These are phyloP conservation scores for Thelephora ganbajun DNA, from an alignment of 768 basidiomycete genomes.

Conservation along the genomic window DNA sequence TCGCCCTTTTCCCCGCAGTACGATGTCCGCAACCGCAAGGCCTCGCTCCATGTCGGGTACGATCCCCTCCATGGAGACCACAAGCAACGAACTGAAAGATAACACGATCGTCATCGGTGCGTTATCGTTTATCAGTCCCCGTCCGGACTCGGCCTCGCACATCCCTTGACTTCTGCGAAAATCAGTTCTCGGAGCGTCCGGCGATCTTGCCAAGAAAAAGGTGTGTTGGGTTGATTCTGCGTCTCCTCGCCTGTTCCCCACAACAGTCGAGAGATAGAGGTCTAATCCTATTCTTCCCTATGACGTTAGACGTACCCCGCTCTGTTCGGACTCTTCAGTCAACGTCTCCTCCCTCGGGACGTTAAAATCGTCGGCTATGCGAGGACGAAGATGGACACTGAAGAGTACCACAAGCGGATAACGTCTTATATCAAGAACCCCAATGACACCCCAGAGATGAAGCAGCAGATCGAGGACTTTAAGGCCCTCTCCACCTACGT, in stretches of 20 bases:
- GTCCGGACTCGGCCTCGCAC: slow-evolving; percentile 1
- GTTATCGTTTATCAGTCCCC: slow-evolving; percentile 16
- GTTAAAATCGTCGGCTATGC: slow-evolving; percentile 94
- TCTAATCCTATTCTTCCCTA: neutral
- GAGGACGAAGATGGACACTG: slow-evolving; percentile 82
- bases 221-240: slow-evolving; percentile 20
- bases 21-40: slow-evolving; percentile 16
- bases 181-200: slow-evolving; percentile 86
- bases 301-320: slow-evolving; percentile 78
- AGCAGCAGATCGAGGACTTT: slow-evolving; percentile 67
- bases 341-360: slow-evolving; percentile 67
- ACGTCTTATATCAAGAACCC: slow-evolving; percentile 77
- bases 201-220: slow-evolving; percentile 99
- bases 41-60: slow-evolving; percentile 56
- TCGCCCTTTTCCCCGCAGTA: slow-evolving; percentile 5
- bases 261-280: neutral
- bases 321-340: slow-evolving; percentile 77
- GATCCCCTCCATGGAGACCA: slow-evolving; percentile 81
- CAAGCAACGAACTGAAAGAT: slow-evolving; percentile 59
- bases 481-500: slow-evolving; percentile 71
- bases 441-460: slow-evolving; percentile 43
- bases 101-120: slow-evolving; percentile 83
- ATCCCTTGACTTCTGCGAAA: neutral
- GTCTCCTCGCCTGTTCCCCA: neutral
- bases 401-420: slow-evolving; percentile 74